Evolutionary conservation across 2,329 filamentous ascomycete genomes (phyloP).

Genomic region (Claviceps fusiformis): DNA sequence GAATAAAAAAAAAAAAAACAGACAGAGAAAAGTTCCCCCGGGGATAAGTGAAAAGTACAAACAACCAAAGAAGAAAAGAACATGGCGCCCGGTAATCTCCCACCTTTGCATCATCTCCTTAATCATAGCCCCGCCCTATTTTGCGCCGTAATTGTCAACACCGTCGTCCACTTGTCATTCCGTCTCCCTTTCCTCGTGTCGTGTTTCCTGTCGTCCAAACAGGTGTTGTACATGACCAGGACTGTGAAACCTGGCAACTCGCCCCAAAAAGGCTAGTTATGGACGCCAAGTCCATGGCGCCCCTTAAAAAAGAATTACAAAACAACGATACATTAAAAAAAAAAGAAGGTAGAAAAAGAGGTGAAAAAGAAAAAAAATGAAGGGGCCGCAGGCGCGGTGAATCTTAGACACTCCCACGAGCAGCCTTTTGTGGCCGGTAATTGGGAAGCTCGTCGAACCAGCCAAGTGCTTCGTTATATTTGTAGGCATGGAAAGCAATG

Average conservation of each 20-base stretch:
- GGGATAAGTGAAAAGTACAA: not conserved
- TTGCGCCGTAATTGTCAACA: not conserved
- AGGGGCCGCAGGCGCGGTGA: not conserved
- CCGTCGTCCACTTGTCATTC: not conserved
- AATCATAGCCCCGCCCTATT: not conserved
- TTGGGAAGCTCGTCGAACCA: constrained; percentile 81
- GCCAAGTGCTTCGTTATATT: constrained; percentile 63
- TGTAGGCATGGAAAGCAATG: constrained; percentile 91
- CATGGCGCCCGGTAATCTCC: not conserved
- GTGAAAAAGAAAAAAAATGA: not conserved
- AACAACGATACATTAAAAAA: not conserved
- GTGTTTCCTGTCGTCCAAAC: not conserved
- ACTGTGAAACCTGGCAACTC: not conserved
- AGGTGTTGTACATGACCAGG: constrained; percentile 2
- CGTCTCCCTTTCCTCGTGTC: no score
- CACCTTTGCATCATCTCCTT: not conserved
- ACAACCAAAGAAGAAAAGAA: not conserved
- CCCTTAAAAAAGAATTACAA: not conserved
- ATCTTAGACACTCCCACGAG: constrained; percentile 12
- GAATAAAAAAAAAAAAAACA: not conserved
- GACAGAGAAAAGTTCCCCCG: not conserved
- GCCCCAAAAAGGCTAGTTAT: not conserved
- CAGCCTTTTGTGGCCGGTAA: constrained; percentile 55
- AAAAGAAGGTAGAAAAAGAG: no score
- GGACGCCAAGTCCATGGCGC: not conserved